Evolutionary conservation across 148 eudicot species (phyloP), one percentile per base, ranked within the genome.

Genomic region (Cornus controversa): DNA sequence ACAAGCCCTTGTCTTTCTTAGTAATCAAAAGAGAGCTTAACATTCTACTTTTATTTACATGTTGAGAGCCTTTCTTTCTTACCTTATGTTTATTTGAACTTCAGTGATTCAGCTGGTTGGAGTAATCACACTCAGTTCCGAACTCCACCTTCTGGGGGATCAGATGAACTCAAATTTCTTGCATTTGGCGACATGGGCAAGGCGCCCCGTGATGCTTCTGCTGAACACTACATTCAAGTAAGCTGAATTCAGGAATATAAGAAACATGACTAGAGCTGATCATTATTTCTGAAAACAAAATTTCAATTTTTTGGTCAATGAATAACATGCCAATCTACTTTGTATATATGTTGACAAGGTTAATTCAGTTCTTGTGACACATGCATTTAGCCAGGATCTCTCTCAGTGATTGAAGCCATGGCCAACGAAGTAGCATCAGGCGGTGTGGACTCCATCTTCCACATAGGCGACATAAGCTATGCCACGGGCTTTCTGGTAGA

Each of bases 161-260:
- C 96, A 27, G 81, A 84, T 75, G 94, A 91, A 81, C 68, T 93
- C 34, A 90, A 16, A 58, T 83, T 93, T 80, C 72, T 93, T 72
- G 90, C 94, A 23, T 91, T 72, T 75, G 98, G 98, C 62, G 98
- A 93, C 76, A 94, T 94, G 98, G 98, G 98, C 34, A 92, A 92
- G 79, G 96, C 98, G 62, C 98, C 98, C 31, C 82, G 84, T 29
- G 98, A 94, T 67, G 74, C 80, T 74, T 86, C 98, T 10, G 71
- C 80, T 23, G 97, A 94, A 74, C 98, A 94, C 82, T 94, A 83
- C 66, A 92, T 94, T 83, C 98, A 94, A 90, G 97, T 93, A 67
- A 64, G 45, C 40, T 60, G 8, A 14, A 60, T 18, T 54, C 22
- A 54, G 23, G 20, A 54, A 22, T 40, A 40, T 6, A 2, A 40